These are phyloP conservation scores for Mucor indicus DNA, from an alignment of 371 early-diverging fungal species.

Conservation along the genomic window DNA sequence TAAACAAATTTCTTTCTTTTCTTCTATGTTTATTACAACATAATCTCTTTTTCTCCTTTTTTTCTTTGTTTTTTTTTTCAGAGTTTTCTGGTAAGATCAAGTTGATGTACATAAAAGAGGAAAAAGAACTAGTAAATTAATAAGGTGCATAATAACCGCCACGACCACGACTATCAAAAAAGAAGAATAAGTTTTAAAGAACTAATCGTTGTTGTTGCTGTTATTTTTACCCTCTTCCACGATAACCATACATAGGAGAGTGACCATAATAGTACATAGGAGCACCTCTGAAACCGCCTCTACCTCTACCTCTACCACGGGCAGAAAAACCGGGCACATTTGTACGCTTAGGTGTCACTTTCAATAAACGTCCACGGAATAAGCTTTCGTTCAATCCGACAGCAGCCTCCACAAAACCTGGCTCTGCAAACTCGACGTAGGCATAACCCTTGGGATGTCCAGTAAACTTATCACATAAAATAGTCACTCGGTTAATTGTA, in stretches of 20 bases:
- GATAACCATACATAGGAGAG: slow-evolving; percentile 51
- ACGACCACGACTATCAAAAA: slow-evolving; percentile 50
- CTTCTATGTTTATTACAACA: not conserved
- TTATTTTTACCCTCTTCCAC: slow-evolving; percentile 53
- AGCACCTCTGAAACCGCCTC: slow-evolving; percentile 62
- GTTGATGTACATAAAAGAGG: slow-evolving; percentile 3
- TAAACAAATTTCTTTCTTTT: slow-evolving; percentile 1
- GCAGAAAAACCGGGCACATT: slow-evolving; percentile 87
- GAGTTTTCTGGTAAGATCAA: not conserved
- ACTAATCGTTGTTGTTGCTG: no score
- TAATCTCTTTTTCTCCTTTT: slow-evolving; percentile 3
- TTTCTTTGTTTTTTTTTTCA: not conserved
- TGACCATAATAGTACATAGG: slow-evolving; percentile 48
- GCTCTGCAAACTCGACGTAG: slow-evolving; percentile 96
- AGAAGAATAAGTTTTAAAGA: not conserved
- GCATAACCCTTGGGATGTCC: slow-evolving; percentile 97
- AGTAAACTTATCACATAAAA: slow-evolving; percentile 91
- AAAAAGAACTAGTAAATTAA: slow-evolving; percentile 21
- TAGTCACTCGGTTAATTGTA: slow-evolving; percentile 95
- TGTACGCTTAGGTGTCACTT: slow-evolving; percentile 89
- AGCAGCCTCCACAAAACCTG: slow-evolving; percentile 80
- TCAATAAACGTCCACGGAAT: slow-evolving; percentile 86
- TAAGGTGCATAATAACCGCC: slow-evolving; percentile 68
- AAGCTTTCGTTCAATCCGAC: slow-evolving; percentile 85
- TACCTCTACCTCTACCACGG: slow-evolving; percentile 72